Evolutionary conservation across 208 protist genomes (phyloP).

Genomic region (Wallacemonas sp.): DNA sequence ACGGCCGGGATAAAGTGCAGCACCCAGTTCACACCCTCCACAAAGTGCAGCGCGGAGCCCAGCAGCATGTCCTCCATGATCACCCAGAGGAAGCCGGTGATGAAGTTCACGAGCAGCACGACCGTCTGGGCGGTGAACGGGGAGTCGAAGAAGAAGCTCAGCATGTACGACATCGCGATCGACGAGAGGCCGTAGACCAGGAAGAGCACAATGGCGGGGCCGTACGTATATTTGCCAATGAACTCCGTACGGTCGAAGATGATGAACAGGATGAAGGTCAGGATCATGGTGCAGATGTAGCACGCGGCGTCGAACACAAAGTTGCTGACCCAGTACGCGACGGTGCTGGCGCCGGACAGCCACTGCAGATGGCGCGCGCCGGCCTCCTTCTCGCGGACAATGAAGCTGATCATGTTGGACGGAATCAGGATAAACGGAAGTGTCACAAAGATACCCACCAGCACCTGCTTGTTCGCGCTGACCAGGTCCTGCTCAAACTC

Average conservation of each 20-base stretch:
- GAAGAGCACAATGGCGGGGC: conserved; percentile 66
- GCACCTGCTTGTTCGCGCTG: conserved; percentile 53
- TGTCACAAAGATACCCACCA: conserved; percentile 76
- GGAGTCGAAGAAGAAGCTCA: conserved; percentile 84
- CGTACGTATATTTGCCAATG: conserved; percentile 47
- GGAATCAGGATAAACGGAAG: conserved; percentile 86
- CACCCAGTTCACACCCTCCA: conserved; percentile 47
- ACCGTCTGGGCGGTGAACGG: conserved; percentile 73
- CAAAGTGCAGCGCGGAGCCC: conserved; percentile 41
- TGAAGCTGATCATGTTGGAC: conserved; percentile 74
- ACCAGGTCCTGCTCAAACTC: conserved; percentile 59
- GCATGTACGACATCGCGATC: conserved; percentile 71
- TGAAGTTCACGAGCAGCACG: conserved; percentile 83
- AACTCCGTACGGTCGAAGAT: conserved; percentile 78
- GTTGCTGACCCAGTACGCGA: conserved; percentile 81
- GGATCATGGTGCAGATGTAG: conserved; percentile 60
- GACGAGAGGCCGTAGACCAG: conserved; percentile 68
- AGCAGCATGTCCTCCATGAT: conserved; percentile 69
- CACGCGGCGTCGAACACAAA: conserved; percentile 76
- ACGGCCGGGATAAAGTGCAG: conserved; percentile 73
- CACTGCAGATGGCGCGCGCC: conserved; percentile 83
- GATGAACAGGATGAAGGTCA: conserved; percentile 66
- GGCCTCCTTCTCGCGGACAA: conserved; percentile 77
- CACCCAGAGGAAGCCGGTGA: conserved; percentile 81
- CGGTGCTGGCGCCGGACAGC: conserved; percentile 64